Base-by-base conservation (phyloP, 2,329 filamentous ascomycete genomes). In the Aspergillus awamori region DNA sequence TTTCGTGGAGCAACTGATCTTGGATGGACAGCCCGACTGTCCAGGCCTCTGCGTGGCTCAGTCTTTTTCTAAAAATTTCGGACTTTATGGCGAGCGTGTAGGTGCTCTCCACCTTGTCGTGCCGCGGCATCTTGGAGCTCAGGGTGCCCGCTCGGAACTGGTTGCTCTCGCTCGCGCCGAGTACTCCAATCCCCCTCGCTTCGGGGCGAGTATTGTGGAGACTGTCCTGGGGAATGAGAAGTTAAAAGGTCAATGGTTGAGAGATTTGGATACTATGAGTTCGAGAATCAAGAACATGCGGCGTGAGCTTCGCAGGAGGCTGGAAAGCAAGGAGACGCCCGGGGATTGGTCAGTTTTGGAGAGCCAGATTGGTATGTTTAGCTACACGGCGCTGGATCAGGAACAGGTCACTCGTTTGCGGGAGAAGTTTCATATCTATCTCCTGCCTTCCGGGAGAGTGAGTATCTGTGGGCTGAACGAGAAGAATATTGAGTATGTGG, bases 51-150 rank as follows among this genome's bases (percentile, higher is more conserved):
- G 77, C 13, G 72, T 84, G 5, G 81, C 79, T 56, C 75, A 83
- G 66, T 85, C 83, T 0, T 85, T 84, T 62, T 79, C 83, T 4
- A 86, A 86, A 70, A 83, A 77, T 62, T 80, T 84, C 75, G 93
- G 93, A 64, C 85, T 97, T 17, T 97, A 97, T 74, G 92, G 92
- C 69, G 90, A 97, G 83, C 90, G 93, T 66, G 91, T 91, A 24
- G 93, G 93, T 58, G 92, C 89, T 81, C 92, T 97, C 84, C 93
- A 96, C 80, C 45, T 49, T 8, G 58, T 72, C 10, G 59, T 63
- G n/a, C 58, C 61, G 0, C 15, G 36, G 20, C 13, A 17, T 8
- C 38, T 22, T 6, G 24, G 47, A 3, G 57, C 57, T 2, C 17
- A 54, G 20, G 62, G 61, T 8, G 60, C 63, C 8, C 30, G 41